Evolutionary conservation across 73 alveolate species (phyloP).

Genomic region (Paramecium primaurelia): DNA sequence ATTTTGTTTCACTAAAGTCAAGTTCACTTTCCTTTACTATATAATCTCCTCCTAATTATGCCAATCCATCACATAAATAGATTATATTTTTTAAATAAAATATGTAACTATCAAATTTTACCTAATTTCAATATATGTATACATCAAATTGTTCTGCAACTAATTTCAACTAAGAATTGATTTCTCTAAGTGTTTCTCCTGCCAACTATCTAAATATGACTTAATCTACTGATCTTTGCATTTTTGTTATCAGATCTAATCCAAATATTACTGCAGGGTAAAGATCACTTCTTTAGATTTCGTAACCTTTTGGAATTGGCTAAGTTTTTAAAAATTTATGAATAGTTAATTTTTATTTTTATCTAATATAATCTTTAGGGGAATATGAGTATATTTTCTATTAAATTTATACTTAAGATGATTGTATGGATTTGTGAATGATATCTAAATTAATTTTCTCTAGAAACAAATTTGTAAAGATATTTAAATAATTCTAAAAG

Average conservation of each 20-base stretch:
- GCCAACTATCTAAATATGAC: conserved; percentile 13
- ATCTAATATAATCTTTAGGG: neutral
- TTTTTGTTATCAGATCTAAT: conserved; percentile 10
- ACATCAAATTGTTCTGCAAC: conserved; percentile 25
- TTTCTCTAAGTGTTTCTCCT: conserved; percentile 38
- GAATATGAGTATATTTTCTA: neutral
- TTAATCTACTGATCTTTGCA: conserved; percentile 22
- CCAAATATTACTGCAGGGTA: conserved; percentile 12
- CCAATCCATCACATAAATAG: conserved; percentile 6
- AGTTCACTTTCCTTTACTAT: conserved; percentile 33
- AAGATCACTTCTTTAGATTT: conserved; percentile 3
- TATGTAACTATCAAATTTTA: conserved; percentile 31
- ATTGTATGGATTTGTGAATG: neutral
- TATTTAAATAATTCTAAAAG: neutral
- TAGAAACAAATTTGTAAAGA: neutral
- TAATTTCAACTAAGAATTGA: neutral
- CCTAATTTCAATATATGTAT: neutral
- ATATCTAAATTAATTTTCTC: neutral
- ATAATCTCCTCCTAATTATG: neutral
- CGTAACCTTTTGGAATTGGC: conserved; percentile 19
- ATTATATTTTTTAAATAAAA: conserved; percentile 19
- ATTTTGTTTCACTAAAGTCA: conserved; percentile 25
- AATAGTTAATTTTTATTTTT: neutral
- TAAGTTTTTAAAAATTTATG: neutral
- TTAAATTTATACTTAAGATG: conserved; percentile 12